phyloP scores from a whole-genome alignment of 352 stramenopile genomes.

The Peronosclerospora sorghi region DNA sequence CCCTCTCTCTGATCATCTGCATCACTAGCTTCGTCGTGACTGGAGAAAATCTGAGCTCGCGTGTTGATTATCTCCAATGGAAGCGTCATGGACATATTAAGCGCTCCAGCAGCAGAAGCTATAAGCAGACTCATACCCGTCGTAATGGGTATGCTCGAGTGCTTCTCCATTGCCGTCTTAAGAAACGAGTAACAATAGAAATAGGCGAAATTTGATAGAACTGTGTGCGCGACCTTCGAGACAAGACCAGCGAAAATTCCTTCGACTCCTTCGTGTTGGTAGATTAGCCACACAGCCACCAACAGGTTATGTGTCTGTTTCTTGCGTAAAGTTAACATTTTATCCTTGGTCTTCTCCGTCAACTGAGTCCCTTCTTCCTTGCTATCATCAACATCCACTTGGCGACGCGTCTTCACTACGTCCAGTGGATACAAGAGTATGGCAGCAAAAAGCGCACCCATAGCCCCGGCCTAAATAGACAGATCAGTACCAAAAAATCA shows the following conservation, averaged over 20 bases:
- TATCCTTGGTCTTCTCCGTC: constrained; percentile 14
- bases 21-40: constrained; percentile 32
- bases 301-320: constrained; percentile 42
- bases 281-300: constrained; percentile 52
- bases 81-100: constrained; percentile 84
- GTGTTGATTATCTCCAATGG: constrained; percentile 84
- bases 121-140: constrained; percentile 66
- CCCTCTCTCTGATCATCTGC: constrained; percentile 20
- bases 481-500: constrained; percentile 1
- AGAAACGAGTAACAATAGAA: constrained; percentile 84
- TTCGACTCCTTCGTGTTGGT: constrained; percentile 44
- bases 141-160: constrained; percentile 30
- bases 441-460: constrained; percentile 66
- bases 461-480: constrained; percentile 40
- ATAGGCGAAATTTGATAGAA: constrained; percentile 73
- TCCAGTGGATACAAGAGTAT: constrained; percentile 68
- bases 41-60: constrained; percentile 57
- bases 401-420: constrained; percentile 65
- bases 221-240: constrained; percentile 69
- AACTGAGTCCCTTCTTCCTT: constrained; percentile 8
- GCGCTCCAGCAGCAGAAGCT: constrained; percentile 61
- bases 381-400: constrained; percentile 35
- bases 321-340: constrained; percentile 17
- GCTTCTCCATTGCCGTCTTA: constrained; percentile 49
- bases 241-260: constrained; percentile 58